Percentiles rank a stretch among this genome's conserved stretches.
Evolutionary conservation across 306 rosid species (phyloP).

Genomic region (Senna tora): DNA sequence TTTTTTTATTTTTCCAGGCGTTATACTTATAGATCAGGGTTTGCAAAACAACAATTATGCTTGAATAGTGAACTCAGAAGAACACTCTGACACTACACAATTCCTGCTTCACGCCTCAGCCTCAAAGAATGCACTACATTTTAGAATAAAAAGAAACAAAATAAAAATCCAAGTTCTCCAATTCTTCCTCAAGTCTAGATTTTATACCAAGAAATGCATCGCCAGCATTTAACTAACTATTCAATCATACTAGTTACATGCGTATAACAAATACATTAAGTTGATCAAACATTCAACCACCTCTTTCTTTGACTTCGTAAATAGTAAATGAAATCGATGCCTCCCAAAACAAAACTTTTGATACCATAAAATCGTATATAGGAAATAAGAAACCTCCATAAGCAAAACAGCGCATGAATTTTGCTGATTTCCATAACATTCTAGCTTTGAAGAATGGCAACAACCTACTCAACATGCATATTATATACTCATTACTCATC

Average conservation of each 20-base stretch:
- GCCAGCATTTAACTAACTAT: background rate
- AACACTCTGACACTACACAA: too few relatives aligned
- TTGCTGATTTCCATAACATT: background rate
- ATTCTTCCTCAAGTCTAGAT: too few relatives aligned
- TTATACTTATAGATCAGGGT: too few relatives aligned
- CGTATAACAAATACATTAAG: background rate
- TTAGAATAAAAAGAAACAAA: too few relatives aligned
- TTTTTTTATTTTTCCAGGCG: too few relatives aligned
- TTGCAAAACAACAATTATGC: too few relatives aligned
- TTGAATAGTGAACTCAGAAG: too few relatives aligned
- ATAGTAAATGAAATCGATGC: too few relatives aligned
- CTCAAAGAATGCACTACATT: background rate
- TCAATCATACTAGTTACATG: background rate
- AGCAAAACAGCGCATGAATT: background rate
- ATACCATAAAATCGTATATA: too few relatives aligned
- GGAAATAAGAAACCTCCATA: background rate
- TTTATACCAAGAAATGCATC: background rate
- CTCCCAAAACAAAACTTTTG: too few relatives aligned
- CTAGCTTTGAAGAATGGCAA: background rate
- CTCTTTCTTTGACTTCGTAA: background rate
- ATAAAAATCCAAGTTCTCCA: too few relatives aligned
- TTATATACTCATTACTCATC: background rate
- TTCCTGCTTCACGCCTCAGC: too few relatives aligned
- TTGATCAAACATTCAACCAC: background rate
- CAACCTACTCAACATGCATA: background rate